phyloP scores from a whole-genome alignment of 2,329 filamentous ascomycete species.

The Penicillium capsulatum region DNA sequence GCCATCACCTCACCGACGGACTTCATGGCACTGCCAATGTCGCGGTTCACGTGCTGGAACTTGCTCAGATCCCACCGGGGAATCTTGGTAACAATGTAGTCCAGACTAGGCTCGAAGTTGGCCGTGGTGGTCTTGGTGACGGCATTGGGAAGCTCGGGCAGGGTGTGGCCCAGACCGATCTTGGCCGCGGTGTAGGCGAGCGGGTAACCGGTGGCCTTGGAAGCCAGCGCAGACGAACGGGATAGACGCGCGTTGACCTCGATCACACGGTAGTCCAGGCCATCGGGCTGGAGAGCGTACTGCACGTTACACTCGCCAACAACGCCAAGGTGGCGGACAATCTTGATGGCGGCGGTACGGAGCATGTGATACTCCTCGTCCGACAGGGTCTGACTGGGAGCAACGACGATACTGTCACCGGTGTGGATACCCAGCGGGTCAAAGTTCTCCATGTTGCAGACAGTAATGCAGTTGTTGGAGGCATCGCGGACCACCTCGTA shows the following conservation, averaged over 20 bases:
- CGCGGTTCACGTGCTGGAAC: slow-evolving; percentile 97
- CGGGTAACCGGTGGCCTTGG: slow-evolving; percentile 96
- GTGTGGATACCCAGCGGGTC: slow-evolving; percentile 97
- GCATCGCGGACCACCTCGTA: slow-evolving; percentile 98
- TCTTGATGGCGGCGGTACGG: slow-evolving; percentile 94
- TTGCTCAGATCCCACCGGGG: slow-evolving; percentile 97
- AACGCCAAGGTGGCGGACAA: slow-evolving; percentile 92
- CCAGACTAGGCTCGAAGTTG: slow-evolving; percentile 95
- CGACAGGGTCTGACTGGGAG: slow-evolving; percentile 91
- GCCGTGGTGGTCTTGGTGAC: slow-evolving; percentile 98
- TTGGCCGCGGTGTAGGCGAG: slow-evolving; percentile 97
- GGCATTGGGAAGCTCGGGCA: slow-evolving; percentile 93
- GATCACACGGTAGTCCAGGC: slow-evolving; percentile 96
- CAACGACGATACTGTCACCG: slow-evolving; percentile 97
- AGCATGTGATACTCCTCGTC: slow-evolving; percentile 99
- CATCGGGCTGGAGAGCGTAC: slow-evolving; percentile 93
- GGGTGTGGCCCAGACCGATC: slow-evolving; percentile 91
- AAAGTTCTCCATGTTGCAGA: slow-evolving; percentile 99
- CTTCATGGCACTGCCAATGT: slow-evolving; percentile 98
- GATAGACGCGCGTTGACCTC: slow-evolving; percentile 99
- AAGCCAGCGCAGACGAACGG: slow-evolving; percentile 91
- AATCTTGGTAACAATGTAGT: slow-evolving; percentile 98
- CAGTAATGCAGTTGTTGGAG: slow-evolving; percentile 97
- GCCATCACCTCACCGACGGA: slow-evolving; percentile 99
- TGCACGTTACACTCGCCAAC: slow-evolving; percentile 99